Base-by-base conservation (phyloP, 139 green algal genomes). In the Chlamydomonas incerta region DNA sequence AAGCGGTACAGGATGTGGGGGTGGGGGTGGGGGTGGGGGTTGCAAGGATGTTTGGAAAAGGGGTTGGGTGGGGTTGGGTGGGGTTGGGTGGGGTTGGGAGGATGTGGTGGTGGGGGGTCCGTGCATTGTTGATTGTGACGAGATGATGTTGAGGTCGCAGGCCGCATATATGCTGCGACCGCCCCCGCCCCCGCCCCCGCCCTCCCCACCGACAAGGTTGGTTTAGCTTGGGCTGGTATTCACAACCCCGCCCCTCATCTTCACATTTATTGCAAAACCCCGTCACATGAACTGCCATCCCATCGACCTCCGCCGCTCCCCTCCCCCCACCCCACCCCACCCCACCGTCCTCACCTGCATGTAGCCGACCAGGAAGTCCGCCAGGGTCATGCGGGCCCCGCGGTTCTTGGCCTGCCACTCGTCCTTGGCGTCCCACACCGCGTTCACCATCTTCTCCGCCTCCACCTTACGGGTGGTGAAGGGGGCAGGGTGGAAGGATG, bases 391-490 rank as follows among this genome's bases (percentile, higher is more conserved):
- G 23, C 29, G 35, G 13, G 20, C 20, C 0, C 21, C 57, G n/a
- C 21, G 3, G 34, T 80, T 63, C 11, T 37, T 34, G 28, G 28
- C 3, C 65, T 66, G 33, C 71, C 73, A 83, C 52, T 85, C 80
- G 66, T 75, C 74, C 73, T 83, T 83, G 63, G 73, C 83, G 33
- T 57, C 83, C 73, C 83, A 79, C 21, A 88, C 58, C 3, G 80
- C 33, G 50, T 77, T 68, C 17, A 85, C 66, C 65, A 91, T 81
- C 68, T 80, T 86, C 88, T 91, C 88, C 18, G 88, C 84, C 29
- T 91, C 88, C 26, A 82, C 79, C 80, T 91, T 91, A 10, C 15
- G 65, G 29, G 29, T 3, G 23, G 65, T 29, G 26, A n/a, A 17
- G 60, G 15, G n/a, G 63, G 23, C 33, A n/a, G 15, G 55, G 23